These are phyloP conservation scores for Yarrowia bubula DNA, from an alignment of 805 yeast genomes.

Conservation along the genomic window DNA sequence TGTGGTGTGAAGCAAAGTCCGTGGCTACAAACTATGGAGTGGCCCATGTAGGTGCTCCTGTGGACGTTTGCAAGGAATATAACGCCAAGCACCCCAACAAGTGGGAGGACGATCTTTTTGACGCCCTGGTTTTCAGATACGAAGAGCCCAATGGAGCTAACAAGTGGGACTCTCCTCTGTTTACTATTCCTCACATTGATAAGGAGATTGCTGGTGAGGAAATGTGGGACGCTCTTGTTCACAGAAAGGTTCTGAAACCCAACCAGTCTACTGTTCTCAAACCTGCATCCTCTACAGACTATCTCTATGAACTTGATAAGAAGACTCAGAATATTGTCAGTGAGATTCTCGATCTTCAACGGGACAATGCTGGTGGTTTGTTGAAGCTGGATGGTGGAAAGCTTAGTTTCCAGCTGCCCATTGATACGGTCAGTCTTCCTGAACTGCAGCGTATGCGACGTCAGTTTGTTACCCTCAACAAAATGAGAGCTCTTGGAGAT, in stretches of 20 bases:
- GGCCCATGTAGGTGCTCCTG: constrained; percentile 71
- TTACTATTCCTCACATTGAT: constrained; percentile 62
- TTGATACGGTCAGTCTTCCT: constrained; percentile 59
- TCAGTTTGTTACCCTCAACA: constrained; percentile 75
- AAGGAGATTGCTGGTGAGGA: constrained; percentile 59
- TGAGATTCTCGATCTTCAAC: constrained; percentile 62
- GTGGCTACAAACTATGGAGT: constrained; percentile 78
- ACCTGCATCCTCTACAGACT: constrained; percentile 74
- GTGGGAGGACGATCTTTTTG: constrained; percentile 68
- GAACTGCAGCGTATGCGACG: constrained; percentile 82
- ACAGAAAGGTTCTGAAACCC: constrained; percentile 59
- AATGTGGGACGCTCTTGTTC: constrained; percentile 52
- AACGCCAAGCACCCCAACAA: constrained; percentile 44
- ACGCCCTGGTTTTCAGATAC: constrained; percentile 74
- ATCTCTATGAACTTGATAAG: constrained; percentile 72
- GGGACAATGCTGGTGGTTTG: constrained; percentile 43
- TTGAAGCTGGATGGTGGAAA: constrained; percentile 44
- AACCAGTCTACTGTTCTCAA: constrained; percentile 81
- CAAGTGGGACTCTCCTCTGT: constrained; percentile 93
- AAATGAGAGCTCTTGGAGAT: constrained; percentile 69
- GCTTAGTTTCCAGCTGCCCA: constrained; percentile 59
- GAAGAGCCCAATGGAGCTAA: constrained; percentile 88
- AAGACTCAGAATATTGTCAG: constrained; percentile 64
- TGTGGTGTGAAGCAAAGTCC: constrained; percentile 90
- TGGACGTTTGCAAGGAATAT: constrained; percentile 62